Conservation (phyloP, 2,329 filamentous ascomycete species). For the Colletotrichum lindemuthianum region DNA sequence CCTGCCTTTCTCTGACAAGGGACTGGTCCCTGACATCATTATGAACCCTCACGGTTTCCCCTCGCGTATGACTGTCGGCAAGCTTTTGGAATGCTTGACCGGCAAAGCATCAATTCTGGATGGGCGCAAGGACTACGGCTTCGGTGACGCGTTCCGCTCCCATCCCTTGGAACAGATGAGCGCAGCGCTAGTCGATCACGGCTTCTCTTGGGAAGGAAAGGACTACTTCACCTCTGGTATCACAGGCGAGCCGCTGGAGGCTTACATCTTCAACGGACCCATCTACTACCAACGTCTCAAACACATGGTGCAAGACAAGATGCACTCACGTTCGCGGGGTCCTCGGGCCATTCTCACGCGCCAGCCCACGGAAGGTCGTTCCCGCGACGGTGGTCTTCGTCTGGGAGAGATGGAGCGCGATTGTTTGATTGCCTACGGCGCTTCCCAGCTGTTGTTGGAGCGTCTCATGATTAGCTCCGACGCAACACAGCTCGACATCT, state of each 20-base stretch:
- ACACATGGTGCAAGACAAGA: conserved; percentile 99
- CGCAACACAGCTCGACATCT: conserved; percentile 90
- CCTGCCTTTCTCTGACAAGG: conserved; percentile 92
- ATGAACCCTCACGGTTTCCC: conserved; percentile 99
- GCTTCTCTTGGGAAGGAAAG: conserved; percentile 97
- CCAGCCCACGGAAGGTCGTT: conserved; percentile 95
- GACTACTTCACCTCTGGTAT: conserved; percentile 96
- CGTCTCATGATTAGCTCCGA: conserved; percentile 95
- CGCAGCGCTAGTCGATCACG: conserved; percentile 82
- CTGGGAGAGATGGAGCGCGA: conserved; percentile 99
- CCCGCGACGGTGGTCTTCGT: conserved; percentile 88
- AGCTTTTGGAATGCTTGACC: conserved; percentile 93
- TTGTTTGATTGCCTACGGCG: conserved; percentile 96
- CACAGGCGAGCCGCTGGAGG: conserved; percentile 91
- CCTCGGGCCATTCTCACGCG: conserved; percentile 92
- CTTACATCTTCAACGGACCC: conserved; percentile 97
- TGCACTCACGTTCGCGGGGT: conserved; percentile 94
- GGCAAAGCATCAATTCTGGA: conserved; percentile 92
- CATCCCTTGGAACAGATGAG: conserved; percentile 90
- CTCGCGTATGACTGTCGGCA: conserved; percentile 98
- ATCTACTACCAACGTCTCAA: conserved; percentile 99
- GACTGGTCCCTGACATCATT: conserved; percentile 97
- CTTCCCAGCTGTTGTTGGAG: conserved; percentile 90
- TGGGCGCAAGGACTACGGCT: conserved; percentile 88
- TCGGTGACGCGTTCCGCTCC: conserved; percentile 82